Evolutionary conservation across 2,329 filamentous ascomycete species (phyloP), one percentile per base, ranked within the genome.

Genomic region (Chalaropsis ovoidea): DNA sequence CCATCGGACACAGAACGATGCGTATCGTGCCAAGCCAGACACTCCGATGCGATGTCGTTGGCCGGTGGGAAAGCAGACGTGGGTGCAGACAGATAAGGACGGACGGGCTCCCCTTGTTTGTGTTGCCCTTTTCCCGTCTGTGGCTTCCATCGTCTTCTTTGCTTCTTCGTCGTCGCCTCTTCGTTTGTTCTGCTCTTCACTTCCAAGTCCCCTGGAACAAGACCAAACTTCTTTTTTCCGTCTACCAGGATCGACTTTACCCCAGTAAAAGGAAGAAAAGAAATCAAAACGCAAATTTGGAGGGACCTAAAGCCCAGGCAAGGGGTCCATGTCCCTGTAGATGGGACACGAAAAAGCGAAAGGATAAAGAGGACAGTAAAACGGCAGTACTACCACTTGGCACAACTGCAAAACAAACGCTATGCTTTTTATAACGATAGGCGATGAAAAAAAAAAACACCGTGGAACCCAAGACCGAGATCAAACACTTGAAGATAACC

Each of bases 401-500:
- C 27, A 58, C 7, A 35, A 22, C 3, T 58, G 54, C 8, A 58
- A 58, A 35, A 58, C 27, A 35, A 31, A 5, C 13, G 17, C 10
- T n/a, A 58, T 39, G 15, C 27, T 39, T 35, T 58, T 58, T 58
- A 7, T 39, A 47, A n/a, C 43, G n/a, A 19, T 47, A 15, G 43
- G 43, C 8, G 41, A 27, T 43, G 39, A 61, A 43, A 45, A 42
- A 45, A 42, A 6, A 62, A 6, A 62, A 10, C 15, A 27, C 3
- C 22, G 19, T 10, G 19, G 15, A 31, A 31, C 41, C 31, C n/a
- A n/a, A 15, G 39, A 13, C 42, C 60, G 27, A 27, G 11, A 43
- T 43, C 39, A 62, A 45, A 62, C 60, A 45, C 60, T 61, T n/a
- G 42, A 42, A 45, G 60, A 31, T 27, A 42, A 24, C 8, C 41